Evolutionary conservation across 495 filamentous ascomycete genomes (phyloP), one percentile per base, ranked within the genome.

Genomic region (Trichodelitschia bisporula): DNA sequence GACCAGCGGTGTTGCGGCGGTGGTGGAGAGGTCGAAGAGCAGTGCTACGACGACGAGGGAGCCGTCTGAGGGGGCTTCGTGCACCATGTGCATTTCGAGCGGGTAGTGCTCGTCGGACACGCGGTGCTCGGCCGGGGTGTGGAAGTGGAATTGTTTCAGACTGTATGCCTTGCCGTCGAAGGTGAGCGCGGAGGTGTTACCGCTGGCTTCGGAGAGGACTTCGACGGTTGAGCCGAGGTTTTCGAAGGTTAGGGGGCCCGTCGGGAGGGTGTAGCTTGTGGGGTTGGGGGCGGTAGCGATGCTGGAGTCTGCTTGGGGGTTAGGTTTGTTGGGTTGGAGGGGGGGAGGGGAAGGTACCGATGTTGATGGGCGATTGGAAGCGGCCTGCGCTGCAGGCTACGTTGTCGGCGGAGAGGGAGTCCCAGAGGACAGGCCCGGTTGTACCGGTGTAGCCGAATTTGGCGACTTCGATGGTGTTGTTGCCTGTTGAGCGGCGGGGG

Each of bases 81-180:
- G 68, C 19, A 76, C 69, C 50, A 74, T 64, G 47, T 76, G 70
- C 46, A 63, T 54, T 45, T 76, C 70, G 47, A 73, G 38, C 4
- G 62, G 62, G 32, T 49, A 64, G 39, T 60, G 55, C 41, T 66
- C 66, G 44, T 52, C 45, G 26, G 36, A 47, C 12, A 77, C 42
- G 32, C 55, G 56, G 42, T 76, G 72, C 51, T 77, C 72, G 41
- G 59, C 61, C 4, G 72, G 70, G 9, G 69, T 62, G 41, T 77
- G 70, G 46, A 75, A 68, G 44, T 77, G 70, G 51, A 72, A 74
- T 39, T 77, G 70, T 21, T 56, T 46, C 13, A 77, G 53, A 3
- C 45, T 44, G 37, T 62, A 74, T 1, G 46, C 44, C 31, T 44
- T 52, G 19, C 47, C 57, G 9, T 43, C 51, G 29, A 66, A 45